Base-by-base conservation (phyloP, 768 basidiomycete genomes). In the Phaeotremella skinneri region DNA sequence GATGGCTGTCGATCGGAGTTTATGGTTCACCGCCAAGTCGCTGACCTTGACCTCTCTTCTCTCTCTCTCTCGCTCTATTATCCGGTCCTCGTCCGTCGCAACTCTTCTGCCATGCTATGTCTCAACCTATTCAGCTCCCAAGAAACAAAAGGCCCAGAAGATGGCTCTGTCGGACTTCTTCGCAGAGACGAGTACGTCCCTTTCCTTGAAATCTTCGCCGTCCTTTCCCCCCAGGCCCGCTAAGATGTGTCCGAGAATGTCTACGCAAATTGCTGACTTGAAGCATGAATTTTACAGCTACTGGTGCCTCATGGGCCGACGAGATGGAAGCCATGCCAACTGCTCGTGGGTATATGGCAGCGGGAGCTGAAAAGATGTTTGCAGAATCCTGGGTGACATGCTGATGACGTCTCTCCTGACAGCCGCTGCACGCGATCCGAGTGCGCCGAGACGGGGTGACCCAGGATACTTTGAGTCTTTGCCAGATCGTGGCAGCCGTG, bases 241-340 rank as follows among this genome's bases (percentile, higher is more conserved):
- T 7, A 20, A 48, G 45, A 26, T 1, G 25, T 9, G 11, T 0
- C 4, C 27, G 13, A 23, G 52, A 23, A 20, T 21, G 37, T 17
- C n/a, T n/a, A n/a, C n/a, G 43, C 7, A 13, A 6, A 6, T 14
- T 37, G 45, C 23, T 31, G 41, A 49, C 21, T n/a, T 20, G 23
- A 16, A 27, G 43, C 3, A n/a, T 52, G 25, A n/a, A n/a, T n/a
- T 26, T 3, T 14, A 21, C 29, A 32, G 49, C 25, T 29, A 16
- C 17, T 27, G 49, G 89, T 52, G 94, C 91, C 71, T 93, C 90
- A 74, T 99, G 96, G 96, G 96, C 96, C 5, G 96, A 98, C 76
- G 96, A 98, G 79, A 92, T 97, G 90, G 93, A 96, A 66, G 69
- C 83, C 29, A 83, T 98, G 62, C 94, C 94, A 26, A 88, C 85